These are phyloP conservation scores for Chlorella variabilis DNA, from an alignment of 163 green algal species.

Conservation along the genomic window DNA sequence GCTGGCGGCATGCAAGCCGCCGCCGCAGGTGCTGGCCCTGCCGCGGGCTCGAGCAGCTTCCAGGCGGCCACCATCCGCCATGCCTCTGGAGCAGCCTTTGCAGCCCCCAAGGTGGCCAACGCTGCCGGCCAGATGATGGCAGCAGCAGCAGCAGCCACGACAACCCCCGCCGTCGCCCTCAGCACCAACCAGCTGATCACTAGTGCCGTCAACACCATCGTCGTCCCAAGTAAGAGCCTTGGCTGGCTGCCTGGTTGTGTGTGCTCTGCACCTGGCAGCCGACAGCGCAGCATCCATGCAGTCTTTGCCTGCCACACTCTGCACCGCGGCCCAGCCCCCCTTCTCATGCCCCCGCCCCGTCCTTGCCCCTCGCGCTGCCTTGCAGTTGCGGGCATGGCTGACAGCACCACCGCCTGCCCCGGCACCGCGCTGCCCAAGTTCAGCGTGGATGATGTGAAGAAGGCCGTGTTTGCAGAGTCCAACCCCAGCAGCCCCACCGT, in stretches of 20 bases:
- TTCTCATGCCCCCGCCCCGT: not conserved
- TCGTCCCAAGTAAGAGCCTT: slow-evolving; percentile 16
- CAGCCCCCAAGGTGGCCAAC: not conserved
- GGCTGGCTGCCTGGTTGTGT: too few species aligned
- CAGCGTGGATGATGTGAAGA: not conserved
- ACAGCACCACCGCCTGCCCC: slow-evolving; percentile 6
- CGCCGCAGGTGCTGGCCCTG: not conserved
- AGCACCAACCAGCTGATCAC: slow-evolving; percentile 24
- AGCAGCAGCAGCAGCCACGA: not conserved
- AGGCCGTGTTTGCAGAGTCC: slow-evolving; percentile 11
- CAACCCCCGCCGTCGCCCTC: not conserved
- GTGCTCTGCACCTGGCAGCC: not conserved
- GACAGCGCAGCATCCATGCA: not conserved
- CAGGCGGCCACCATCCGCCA: not conserved
- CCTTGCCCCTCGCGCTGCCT: too few species aligned
- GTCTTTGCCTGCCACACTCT: too few species aligned
- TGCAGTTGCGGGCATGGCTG: not conserved
- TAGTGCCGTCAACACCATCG: not conserved
- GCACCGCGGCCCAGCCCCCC: not conserved
- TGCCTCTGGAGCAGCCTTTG: not conserved
- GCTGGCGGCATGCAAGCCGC: not conserved
- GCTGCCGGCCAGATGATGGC: too few species aligned
- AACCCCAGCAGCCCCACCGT: slow-evolving; percentile 9
- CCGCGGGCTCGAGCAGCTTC: not conserved
- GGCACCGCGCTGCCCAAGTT: slow-evolving; percentile 1